These are phyloP conservation scores for Fragosphaeria purpurea DNA, from an alignment of 2,329 filamentous ascomycete species.

Conservation along the genomic window DNA sequence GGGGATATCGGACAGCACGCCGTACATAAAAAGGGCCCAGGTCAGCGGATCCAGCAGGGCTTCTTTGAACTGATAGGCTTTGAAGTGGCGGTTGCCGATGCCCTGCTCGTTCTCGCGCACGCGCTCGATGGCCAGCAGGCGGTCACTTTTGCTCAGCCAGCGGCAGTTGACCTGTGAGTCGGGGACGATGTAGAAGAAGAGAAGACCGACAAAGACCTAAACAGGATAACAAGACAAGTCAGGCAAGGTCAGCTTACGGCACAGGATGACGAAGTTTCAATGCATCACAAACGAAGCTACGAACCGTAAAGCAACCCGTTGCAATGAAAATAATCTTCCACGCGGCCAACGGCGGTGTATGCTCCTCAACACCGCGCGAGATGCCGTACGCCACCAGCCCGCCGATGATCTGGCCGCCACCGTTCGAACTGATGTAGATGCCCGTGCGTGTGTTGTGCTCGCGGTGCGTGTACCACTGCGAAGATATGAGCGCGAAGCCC, in stretches of 20 bases:
- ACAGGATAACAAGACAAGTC: slow-evolving; percentile 14
- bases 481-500: slow-evolving; percentile 22
- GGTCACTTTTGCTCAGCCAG: slow-evolving; percentile 21
- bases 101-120: slow-evolving; percentile 28
- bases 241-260: no score
- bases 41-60: slow-evolving; percentile 10
- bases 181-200: slow-evolving; percentile 21
- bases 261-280: no score
- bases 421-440: slow-evolving; percentile 55
- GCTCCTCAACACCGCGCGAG: slow-evolving; percentile 8
- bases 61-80: slow-evolving; percentile 10
- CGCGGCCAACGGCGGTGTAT: neutral
- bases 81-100: slow-evolving; percentile 11
- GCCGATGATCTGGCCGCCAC: slow-evolving; percentile 27
- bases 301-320: no score
- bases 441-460: slow-evolving; percentile 40
- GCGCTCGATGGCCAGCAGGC: slow-evolving; percentile 16
- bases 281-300: no score
- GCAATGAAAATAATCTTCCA: slow-evolving; percentile 18
- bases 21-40: slow-evolving; percentile 13
- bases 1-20: slow-evolving; percentile 8
- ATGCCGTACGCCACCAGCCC: slow-evolving; percentile 30
- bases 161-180: slow-evolving; percentile 27
- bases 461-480: slow-evolving; percentile 20
- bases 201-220: slow-evolving; percentile 19